Conservation (phyloP, 257 asterid genomes). For the Scutellaria barbata region DNA sequence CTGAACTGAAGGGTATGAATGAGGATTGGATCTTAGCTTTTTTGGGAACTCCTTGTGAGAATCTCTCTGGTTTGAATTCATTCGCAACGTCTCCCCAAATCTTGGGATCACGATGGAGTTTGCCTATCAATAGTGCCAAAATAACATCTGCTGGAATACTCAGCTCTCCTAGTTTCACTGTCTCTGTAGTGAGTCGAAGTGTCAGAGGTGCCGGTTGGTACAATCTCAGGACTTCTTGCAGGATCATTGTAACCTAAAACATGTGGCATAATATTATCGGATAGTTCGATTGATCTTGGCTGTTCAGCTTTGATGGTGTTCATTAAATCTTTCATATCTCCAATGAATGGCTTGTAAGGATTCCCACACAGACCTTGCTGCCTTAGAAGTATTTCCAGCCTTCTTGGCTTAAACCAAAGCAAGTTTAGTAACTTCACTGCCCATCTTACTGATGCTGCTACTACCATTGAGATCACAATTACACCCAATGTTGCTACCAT, state of each 20-base stretch:
- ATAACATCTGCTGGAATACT: slow-evolving; percentile 33
- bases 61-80: slow-evolving; percentile 46
- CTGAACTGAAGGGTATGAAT: slow-evolving; percentile 45
- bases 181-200: slow-evolving; percentile 12
- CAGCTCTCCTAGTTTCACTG: slow-evolving; percentile 29
- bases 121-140: slow-evolving; percentile 26
- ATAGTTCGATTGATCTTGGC: not conserved
- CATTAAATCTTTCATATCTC: slow-evolving; percentile 28
- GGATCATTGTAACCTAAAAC: slow-evolving; percentile 42
- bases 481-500: too few species aligned
- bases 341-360: slow-evolving; percentile 26
- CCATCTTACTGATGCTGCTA: too few species aligned
- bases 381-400: not conserved
- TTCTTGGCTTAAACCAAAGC: too few species aligned
- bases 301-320: not conserved
- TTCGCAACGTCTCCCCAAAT: slow-evolving; percentile 43
- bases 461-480: too few species aligned
- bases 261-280: slow-evolving; percentile 13
- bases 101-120: slow-evolving; percentile 35
- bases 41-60: slow-evolving; percentile 36
- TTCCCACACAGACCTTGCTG: slow-evolving; percentile 40
- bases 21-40: slow-evolving; percentile 34
- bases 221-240: slow-evolving; percentile 40
- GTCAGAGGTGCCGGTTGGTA: slow-evolving; percentile 34
- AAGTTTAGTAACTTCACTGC: slow-evolving; percentile 10